Conservation (phyloP, 2,329 filamentous ascomycete species). For the Xylaria arbuscula region DNA sequence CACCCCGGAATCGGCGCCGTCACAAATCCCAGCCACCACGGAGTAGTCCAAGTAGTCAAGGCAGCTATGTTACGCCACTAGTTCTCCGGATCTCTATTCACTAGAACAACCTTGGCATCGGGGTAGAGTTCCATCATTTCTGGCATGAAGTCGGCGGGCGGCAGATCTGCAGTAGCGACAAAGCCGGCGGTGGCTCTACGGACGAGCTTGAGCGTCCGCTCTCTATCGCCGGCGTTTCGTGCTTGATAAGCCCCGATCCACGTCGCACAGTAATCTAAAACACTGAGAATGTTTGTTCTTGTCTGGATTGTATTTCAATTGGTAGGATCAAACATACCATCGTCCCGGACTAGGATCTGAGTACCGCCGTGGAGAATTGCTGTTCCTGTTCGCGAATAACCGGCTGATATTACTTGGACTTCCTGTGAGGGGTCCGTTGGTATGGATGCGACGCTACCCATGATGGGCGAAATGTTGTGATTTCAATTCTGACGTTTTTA, state of each 20-base stretch:
- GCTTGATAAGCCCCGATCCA: constrained; percentile 46
- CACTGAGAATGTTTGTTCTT: neutral
- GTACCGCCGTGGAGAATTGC: constrained; percentile 61
- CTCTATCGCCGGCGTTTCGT: constrained; percentile 39
- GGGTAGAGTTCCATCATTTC: constrained; percentile 44
- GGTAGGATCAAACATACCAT: constrained; percentile 41
- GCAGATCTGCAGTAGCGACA: constrained; percentile 40
- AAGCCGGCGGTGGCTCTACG: constrained; percentile 41
- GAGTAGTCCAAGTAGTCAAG: constrained; percentile 29
- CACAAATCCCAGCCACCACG: constrained; percentile 31
- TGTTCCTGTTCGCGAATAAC: constrained; percentile 60
- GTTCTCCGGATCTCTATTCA: constrained; percentile 37
- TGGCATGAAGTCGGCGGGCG: constrained; percentile 40
- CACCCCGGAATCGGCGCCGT: constrained; percentile 41
- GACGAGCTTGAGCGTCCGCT: constrained; percentile 41
- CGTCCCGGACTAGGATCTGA: constrained; percentile 50
- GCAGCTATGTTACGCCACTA: constrained; percentile 42
- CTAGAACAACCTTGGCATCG: constrained; percentile 41
- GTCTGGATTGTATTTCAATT: neutral
- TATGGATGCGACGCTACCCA: constrained; percentile 36
- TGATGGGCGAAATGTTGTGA: no score
- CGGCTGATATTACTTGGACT: constrained; percentile 56
- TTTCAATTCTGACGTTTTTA: no score
- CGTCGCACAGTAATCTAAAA: constrained; percentile 38
- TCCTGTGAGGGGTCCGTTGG: constrained; percentile 45